phyloP scores from a whole-genome alignment of 768 basidiomycete genomes.

The Tricholoma furcatifolium region DNA sequence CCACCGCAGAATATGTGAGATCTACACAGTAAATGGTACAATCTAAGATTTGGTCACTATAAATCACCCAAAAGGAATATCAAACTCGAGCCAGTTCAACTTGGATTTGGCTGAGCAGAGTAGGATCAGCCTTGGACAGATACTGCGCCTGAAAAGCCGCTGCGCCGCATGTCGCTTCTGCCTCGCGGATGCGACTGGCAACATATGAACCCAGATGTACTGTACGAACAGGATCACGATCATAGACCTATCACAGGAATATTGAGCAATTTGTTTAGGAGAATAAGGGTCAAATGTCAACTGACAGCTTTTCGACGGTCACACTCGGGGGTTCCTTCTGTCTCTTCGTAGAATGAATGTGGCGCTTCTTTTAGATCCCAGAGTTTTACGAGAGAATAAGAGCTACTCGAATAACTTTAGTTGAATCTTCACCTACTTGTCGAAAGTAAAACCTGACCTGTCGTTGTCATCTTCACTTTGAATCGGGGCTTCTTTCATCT shows the following conservation, averaged over 20 bases:
- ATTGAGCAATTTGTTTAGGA: conserved; percentile 5
- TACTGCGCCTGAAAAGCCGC: conserved; percentile 58
- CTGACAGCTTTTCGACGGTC: conserved; percentile 71
- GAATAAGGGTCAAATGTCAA: conserved; percentile 10
- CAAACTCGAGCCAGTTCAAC: conserved; percentile 39
- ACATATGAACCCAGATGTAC: conserved; percentile 63
- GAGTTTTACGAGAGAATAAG: conserved; percentile 50
- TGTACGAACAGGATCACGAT: conserved; percentile 71
- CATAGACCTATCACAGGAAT: conserved; percentile 49
- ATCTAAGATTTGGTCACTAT: not conserved
- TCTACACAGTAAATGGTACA: not conserved
- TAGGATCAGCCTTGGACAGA: conserved; percentile 66
- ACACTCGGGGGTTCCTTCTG: conserved; percentile 73
- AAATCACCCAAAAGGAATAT: not conserved
- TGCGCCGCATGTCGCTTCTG: conserved; percentile 57
- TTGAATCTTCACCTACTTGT: not conserved
- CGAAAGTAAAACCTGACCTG: conserved; percentile 22
- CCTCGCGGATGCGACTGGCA: conserved; percentile 56
- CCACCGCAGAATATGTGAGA: not conserved
- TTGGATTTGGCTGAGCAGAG: conserved; percentile 72
- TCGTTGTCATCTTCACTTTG: conserved; percentile 32
- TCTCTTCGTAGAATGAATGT: conserved; percentile 55
- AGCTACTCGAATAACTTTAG: conserved; percentile 18
- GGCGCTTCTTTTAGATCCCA: conserved; percentile 73
- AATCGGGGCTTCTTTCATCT: conserved; percentile 71